Evolutionary conservation across 495 filamentous ascomycete species (phyloP).

Genomic region (Penicillium argentinense): DNA sequence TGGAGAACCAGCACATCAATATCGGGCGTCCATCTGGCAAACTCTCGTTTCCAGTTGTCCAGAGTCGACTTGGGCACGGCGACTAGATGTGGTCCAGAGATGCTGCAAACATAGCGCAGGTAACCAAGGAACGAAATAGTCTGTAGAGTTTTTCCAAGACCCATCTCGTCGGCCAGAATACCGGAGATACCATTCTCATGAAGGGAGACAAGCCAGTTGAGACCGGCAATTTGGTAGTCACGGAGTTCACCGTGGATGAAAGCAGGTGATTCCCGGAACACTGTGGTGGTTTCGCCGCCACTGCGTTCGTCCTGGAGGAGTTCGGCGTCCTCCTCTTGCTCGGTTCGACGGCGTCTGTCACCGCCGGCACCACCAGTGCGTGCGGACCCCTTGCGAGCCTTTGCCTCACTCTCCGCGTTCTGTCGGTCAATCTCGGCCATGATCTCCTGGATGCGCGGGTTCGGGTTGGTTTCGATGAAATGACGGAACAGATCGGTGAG

Average conservation of each 20-base stretch:
- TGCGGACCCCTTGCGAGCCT: constrained; percentile 67
- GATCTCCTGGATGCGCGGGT: constrained; percentile 86
- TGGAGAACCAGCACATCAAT: constrained; percentile 93
- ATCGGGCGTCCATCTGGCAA: constrained; percentile 90
- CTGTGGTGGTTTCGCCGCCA: constrained; percentile 78
- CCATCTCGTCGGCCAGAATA: constrained; percentile 97
- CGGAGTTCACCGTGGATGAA: constrained; percentile 89
- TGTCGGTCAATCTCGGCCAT: constrained; percentile 92
- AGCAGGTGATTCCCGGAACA: constrained; percentile 88
- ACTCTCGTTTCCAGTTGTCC: constrained; percentile 98
- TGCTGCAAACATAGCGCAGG: constrained; percentile 82
- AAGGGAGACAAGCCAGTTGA: constrained; percentile 98
- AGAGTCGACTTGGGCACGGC: constrained; percentile 96
- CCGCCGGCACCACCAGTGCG: constrained; percentile 83
- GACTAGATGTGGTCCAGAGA: constrained; percentile 89
- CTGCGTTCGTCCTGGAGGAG: constrained; percentile 86
- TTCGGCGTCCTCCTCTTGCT: constrained; percentile 97
- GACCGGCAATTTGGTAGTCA: constrained; percentile 90
- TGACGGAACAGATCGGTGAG: constrained; percentile 97
- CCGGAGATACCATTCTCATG: constrained; percentile 99
- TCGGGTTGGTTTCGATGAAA: constrained; percentile 97
- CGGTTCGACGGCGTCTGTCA: constrained; percentile 80
- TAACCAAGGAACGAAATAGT: constrained; percentile 93
- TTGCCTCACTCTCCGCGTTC: constrained; percentile 71
- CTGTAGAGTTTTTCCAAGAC: constrained; percentile 90